Evolutionary conservation across 1,284 basidiomycete genomes (phyloP), one percentile per base, ranked within the genome.

Genomic region (Amylostereum areolatum): DNA sequence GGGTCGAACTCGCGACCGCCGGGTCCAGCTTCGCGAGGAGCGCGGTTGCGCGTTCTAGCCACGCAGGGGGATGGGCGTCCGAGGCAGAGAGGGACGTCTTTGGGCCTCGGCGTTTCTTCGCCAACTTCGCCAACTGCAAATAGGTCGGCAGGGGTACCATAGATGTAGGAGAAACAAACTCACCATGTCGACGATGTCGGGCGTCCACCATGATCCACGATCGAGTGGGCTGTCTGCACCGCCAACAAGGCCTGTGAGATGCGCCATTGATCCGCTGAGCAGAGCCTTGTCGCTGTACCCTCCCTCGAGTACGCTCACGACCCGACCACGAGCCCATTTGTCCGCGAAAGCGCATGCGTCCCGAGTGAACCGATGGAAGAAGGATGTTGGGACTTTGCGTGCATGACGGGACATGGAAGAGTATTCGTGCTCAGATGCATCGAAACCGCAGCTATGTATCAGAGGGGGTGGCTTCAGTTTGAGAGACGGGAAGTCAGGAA

Each of bases 261-360:
- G 89, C 0, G 90, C 88, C 77, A 93, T 80, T 0, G 83, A 75
- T 0, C 87, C 94, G 55, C 88, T 92, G 10, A 75, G 83, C 46
- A 98, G 69, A 0, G 92, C 92, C 3, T 88, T 78, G 62, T 97
- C 94, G 57, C 89, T 92, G 62, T 99, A 98, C 0, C 95, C 96
- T 1, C 95, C 95, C 66, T 99, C 96, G 1, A 99, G 78, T 0
- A 97, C 86, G 54, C 90, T 92, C 25, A 98, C 74, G 1, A 97
- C 61, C 45, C 85, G 80, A 0, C 93, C 92, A 0, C 66, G 59
- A 0, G 90, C 82, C 53, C 83, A 81, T 27, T 66, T 59, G 40
- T 89, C 77, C 1, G 89, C 85, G 49, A 98, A 80, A 0, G 55
- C 60, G 36, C 80, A 75, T 0, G 83, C 80, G 59, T 97, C 92